Evolutionary conservation across 2,329 filamentous ascomycete genomes (phyloP), one percentile per base, ranked within the genome.

Genomic region (Colletotrichum sp.): DNA sequence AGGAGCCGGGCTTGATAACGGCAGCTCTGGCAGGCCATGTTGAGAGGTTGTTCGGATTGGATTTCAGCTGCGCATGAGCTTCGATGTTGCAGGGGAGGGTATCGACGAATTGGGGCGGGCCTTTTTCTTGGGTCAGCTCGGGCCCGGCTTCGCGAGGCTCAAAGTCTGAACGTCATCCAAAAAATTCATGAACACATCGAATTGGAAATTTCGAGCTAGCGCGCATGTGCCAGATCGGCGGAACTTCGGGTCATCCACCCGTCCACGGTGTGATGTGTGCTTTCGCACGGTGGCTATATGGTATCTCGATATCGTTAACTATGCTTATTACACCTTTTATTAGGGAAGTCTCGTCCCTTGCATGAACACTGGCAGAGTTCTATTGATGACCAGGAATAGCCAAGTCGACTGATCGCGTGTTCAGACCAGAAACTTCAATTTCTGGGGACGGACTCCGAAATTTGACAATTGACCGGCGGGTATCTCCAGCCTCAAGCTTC

Each of bases 1-100:
- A 88, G 78, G 62, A 82, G 82, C 75, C 84, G 82, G 76, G 88
- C 83, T 81, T 88, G 87, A 56, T 84, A 80, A 77, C 85, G 84
- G 81, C 89, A 90, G 81, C 83, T 86, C 79, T 88, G 86, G 80
- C 88, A 89, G 73, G 88, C 87, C 87, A 90, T 89, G 81, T 72
- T 72, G 71, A 6, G 60, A 39, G 66, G 71, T 77, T 55, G 68
- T 76, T 71, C 48, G 52, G 28, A 48, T 71, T 30, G 52, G 32
- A 70, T 28, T 52, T 36, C 27, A 60, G 60, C 34, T 48, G 25
- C n/a, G 27, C 58, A 56, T 62, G 72, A 16, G 18, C 2, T 32
- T 39, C 32, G 25, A 27, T 15, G 18, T 43, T 4, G 16, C 18
- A 28, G 43, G 7, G 18, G 25, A 18, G 32, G 13, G 52, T n/a